Evolutionary conservation across 345 rosid species (phyloP).

Genomic region (Hirschfeldia incana): DNA sequence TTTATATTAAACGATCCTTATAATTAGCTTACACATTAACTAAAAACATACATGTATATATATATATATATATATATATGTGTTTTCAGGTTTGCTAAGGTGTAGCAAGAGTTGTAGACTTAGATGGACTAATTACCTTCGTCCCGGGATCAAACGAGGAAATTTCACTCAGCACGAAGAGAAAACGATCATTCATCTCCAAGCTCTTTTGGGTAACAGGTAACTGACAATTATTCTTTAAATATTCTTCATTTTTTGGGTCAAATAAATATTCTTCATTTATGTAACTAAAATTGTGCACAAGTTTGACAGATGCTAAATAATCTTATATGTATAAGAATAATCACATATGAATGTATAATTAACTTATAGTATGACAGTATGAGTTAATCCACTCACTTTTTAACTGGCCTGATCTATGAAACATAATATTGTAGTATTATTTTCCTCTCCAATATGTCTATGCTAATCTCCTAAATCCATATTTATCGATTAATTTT

Average conservation of each 20-base stretch:
- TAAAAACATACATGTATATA: neutral
- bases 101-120: conserved; percentile 99
- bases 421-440: neutral
- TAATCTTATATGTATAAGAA: neutral
- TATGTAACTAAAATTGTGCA: neutral
- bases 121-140: conserved; percentile 94
- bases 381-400: neutral
- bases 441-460: neutral
- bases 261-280: neutral
- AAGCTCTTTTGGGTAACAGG: conserved; percentile 98
- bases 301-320: neutral
- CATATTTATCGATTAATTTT: neutral
- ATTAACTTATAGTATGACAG: neutral
- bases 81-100: conserved; percentile 74
- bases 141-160: conserved; percentile 94
- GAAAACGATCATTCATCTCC: conserved; percentile 93
- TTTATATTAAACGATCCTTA: neutral
- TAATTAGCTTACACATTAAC: neutral
- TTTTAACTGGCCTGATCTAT: neutral
- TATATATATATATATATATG: neutral
- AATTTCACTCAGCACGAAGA: conserved; percentile 85
- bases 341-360: neutral
- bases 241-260: neutral
- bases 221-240: conserved; percentile 4
- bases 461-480: too few species aligned